Evolutionary conservation across 129 eudicot genomes (phyloP).

Genomic region (Apium graveolens): DNA sequence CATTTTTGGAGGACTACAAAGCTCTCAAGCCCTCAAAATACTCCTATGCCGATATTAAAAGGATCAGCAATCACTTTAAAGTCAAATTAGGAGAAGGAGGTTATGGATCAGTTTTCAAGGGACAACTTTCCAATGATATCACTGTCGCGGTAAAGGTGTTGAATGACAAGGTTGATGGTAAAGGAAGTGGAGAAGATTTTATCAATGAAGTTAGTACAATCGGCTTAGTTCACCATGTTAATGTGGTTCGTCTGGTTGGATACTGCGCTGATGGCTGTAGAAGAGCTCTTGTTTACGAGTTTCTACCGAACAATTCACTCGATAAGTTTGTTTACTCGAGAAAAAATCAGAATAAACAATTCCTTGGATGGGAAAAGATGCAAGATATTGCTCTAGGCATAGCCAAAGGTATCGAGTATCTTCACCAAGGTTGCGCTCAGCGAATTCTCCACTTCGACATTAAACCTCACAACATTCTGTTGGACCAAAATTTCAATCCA

Average conservation of each 20-base stretch:
- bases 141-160: background rate
- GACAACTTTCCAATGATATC: conserved; percentile 7
- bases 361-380: background rate
- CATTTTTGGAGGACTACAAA: conserved; percentile 13
- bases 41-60: conserved; percentile 10
- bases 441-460: conserved; percentile 2
- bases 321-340: background rate
- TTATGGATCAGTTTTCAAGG: conserved; percentile 9
- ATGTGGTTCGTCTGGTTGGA: conserved; percentile 4
- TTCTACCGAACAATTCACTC: conserved; percentile 2
- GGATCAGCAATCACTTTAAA: background rate
- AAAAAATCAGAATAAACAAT: background rate
- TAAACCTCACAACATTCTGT: conserved; percentile 3
- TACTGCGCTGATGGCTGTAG: background rate
- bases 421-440: conserved; percentile 6
- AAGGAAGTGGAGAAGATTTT: conserved; percentile 9
- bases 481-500: conserved; percentile 3
- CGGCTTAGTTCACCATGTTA: background rate
- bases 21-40: conserved; percentile 12
- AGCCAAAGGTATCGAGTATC: conserved; percentile 2
- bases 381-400: conserved; percentile 4
- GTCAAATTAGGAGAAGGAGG: conserved; percentile 14
- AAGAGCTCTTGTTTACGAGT: conserved; percentile 3
- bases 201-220: conserved; percentile 2
- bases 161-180: background rate